These are phyloP conservation scores for Crithidia acanthocephali DNA, from an alignment of 208 protist species.

Conservation along the genomic window DNA sequence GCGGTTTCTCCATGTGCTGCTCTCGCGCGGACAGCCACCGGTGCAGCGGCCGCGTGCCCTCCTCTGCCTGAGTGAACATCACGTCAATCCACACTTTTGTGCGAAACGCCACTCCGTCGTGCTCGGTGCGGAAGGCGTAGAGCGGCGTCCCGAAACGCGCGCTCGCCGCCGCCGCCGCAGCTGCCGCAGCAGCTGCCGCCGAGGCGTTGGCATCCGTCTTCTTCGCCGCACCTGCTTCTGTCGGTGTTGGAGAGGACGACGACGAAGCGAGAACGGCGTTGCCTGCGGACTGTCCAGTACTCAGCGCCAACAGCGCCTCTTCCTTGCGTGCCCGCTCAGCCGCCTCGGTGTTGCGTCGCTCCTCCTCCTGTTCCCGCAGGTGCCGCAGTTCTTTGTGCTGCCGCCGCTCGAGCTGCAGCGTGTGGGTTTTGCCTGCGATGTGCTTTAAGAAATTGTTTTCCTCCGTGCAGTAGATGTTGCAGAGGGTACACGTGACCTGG, in stretches of 20 bases:
- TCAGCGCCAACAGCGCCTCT: slow-evolving; percentile 47
- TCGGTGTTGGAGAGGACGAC: slow-evolving; percentile 6
- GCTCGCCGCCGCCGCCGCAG: slow-evolving; percentile 15
- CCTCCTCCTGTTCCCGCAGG: slow-evolving; percentile 68
- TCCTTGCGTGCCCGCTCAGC: slow-evolving; percentile 46
- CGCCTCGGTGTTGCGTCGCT: slow-evolving; percentile 54
- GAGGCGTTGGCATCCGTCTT: too few species aligned
- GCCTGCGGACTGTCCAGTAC: slow-evolving; percentile 13
- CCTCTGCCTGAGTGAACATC: slow-evolving; percentile 61
- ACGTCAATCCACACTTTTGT: slow-evolving; percentile 88
- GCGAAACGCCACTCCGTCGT: slow-evolving; percentile 51
- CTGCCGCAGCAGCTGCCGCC: slow-evolving; percentile 9
- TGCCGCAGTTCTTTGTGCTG: slow-evolving; percentile 54
- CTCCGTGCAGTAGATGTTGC: slow-evolving; percentile 76
- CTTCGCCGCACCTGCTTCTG: not conserved
- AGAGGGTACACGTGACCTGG: slow-evolving; percentile 79
- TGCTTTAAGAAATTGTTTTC: slow-evolving; percentile 87
- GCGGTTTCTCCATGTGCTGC: slow-evolving; percentile 65
- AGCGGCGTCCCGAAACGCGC: slow-evolving; percentile 57
- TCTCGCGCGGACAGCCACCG: slow-evolving; percentile 85
- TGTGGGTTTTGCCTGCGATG: slow-evolving; percentile 78
- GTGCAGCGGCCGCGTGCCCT: slow-evolving; percentile 72
- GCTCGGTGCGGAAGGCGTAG: slow-evolving; percentile 78
- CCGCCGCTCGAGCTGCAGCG: slow-evolving; percentile 66
- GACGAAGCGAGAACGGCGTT: not conserved